A percentile compares a stretch with the other conserved stretches of the same genome.
These are phyloP conservation scores for Entomortierella chlamydospora DNA, from an alignment of 192 early-diverging fungal species.

Conservation along the genomic window DNA sequence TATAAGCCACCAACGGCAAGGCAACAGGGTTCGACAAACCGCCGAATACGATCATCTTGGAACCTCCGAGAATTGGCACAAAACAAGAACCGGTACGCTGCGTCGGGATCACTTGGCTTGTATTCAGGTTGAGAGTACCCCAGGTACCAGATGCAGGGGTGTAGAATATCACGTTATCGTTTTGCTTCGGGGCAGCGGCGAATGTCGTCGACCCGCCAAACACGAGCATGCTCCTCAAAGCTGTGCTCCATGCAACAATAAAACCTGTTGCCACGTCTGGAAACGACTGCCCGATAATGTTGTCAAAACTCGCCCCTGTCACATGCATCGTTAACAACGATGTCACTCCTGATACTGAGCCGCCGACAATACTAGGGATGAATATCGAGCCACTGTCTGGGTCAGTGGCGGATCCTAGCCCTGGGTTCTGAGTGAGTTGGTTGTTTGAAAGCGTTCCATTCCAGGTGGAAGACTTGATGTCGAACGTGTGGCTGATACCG, in stretches of 20 bases:
- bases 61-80: background rate
- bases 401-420: slow-evolving; percentile 1
- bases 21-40: background rate
- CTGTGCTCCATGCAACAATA: background rate
- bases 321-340: background rate
- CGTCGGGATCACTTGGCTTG: background rate
- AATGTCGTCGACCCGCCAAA: background rate
- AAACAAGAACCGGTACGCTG: background rate
- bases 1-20: background rate
- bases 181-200: background rate
- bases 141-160: background rate
- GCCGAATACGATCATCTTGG: slow-evolving; percentile 8
- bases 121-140: background rate
- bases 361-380: background rate
- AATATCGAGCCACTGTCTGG: slow-evolving; percentile 3
- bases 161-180: background rate
- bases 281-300: background rate
- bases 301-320: background rate
- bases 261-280: background rate
- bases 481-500: background rate
- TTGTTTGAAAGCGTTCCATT: background rate
- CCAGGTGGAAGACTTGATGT: background rate
- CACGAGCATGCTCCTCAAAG: background rate
- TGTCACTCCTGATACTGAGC: background rate
- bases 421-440: background rate